Evolutionary conservation across 2,329 filamentous ascomycete species (phyloP).

Genomic region (Byssoonygena ceratinophila): DNA sequence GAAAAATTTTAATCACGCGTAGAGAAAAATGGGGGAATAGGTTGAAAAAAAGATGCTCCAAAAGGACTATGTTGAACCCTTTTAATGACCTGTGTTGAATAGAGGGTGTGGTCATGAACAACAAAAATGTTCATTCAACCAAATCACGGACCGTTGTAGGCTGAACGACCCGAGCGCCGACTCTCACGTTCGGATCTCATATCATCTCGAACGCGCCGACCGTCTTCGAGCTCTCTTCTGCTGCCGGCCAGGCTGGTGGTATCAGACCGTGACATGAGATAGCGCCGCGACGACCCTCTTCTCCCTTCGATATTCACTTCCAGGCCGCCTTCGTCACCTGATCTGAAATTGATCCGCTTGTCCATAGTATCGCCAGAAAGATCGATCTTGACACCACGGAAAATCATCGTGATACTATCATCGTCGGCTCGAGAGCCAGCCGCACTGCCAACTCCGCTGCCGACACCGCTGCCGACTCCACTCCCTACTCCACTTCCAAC

Average conservation of each 20-base stretch:
- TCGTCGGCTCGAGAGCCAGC: slow-evolving; percentile 28
- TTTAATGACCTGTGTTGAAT: not conserved
- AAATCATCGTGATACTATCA: slow-evolving; percentile 31
- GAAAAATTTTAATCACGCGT: slow-evolving; percentile 3
- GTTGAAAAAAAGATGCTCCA: not conserved
- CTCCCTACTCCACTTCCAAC: slow-evolving; percentile 24
- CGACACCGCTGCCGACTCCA: slow-evolving; percentile 19
- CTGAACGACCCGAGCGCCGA: slow-evolving; percentile 32
- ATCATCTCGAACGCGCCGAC: slow-evolving; percentile 27
- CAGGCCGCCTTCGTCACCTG: slow-evolving; percentile 30
- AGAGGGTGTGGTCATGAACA: not conserved
- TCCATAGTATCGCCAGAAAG: slow-evolving; percentile 29
- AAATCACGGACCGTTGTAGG: slow-evolving; percentile 26
- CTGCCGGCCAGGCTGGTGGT: slow-evolving; percentile 24
- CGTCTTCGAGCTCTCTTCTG: slow-evolving; percentile 28
- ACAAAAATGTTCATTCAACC: slow-evolving; percentile 14
- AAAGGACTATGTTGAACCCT: slow-evolving; percentile 3
- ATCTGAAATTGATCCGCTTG: slow-evolving; percentile 33
- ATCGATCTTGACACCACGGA: slow-evolving; percentile 34
- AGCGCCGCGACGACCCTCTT: slow-evolving; percentile 26
- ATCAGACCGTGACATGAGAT: slow-evolving; percentile 29
- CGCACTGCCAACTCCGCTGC: slow-evolving; percentile 23
- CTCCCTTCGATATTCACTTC: slow-evolving; percentile 32
- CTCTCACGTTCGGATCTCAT: slow-evolving; percentile 30
- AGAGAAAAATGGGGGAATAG: not conserved